Conservation (phyloP, 2,329 filamentous ascomycete species). For the Diaporthe velutina region DNA sequence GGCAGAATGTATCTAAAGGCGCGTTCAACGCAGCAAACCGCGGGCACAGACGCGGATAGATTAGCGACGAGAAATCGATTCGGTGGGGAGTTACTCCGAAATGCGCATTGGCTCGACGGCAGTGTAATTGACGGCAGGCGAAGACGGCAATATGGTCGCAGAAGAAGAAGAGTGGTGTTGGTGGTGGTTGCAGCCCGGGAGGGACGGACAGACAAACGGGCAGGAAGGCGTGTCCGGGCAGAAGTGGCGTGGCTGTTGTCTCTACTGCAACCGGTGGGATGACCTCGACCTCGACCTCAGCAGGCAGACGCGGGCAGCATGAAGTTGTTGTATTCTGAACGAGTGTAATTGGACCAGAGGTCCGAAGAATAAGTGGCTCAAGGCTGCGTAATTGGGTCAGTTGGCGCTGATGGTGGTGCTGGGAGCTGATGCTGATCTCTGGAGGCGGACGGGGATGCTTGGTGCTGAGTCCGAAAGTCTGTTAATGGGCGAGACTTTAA, state of each 20-base stretch:
- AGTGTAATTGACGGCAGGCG: neutral
- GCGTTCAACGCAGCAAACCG: conserved; percentile 3
- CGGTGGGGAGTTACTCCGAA: conserved; percentile 19
- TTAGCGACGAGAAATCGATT: neutral
- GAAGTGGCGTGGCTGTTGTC: neutral
- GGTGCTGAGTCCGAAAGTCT: conserved; percentile 12
- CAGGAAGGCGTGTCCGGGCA: conserved; percentile 21
- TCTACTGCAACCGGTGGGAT: neutral
- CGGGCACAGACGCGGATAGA: neutral
- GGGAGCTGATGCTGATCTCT: neutral
- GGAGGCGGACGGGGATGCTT: neutral
- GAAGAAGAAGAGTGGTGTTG: neutral
- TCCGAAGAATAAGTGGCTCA: conserved; percentile 47
- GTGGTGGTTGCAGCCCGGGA: conserved; percentile 30
- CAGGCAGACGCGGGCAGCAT: conserved; percentile 8
- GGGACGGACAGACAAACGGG: conserved; percentile 29
- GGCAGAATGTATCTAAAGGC: neutral
- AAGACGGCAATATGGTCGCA: neutral
- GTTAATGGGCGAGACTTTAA: conserved; percentile 30
- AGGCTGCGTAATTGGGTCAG: conserved; percentile 4
- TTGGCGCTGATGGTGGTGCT: neutral
- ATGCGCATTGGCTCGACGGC: conserved; percentile 7
- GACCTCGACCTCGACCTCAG: neutral
- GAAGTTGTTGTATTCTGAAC: conserved; percentile 49
- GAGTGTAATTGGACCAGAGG: conserved; percentile 68